Conservation (phyloP, 2,329 filamentous ascomycete species). For the Coniochaeta pulveracea region DNA sequence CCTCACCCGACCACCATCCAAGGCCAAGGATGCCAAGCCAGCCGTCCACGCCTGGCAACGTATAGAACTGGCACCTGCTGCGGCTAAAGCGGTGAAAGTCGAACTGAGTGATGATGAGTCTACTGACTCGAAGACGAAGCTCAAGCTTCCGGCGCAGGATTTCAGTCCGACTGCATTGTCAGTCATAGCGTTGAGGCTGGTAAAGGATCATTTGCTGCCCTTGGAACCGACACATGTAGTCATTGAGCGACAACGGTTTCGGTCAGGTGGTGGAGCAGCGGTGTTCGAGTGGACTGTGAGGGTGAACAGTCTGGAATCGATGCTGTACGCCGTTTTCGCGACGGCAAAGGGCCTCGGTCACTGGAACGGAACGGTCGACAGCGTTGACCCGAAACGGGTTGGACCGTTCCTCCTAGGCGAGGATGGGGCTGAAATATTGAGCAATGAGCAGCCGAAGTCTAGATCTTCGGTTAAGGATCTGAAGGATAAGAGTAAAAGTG, state of each 20-base stretch:
- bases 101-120: no score
- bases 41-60: constrained; percentile 15
- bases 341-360: constrained; percentile 35
- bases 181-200: constrained; percentile 18
- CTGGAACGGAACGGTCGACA: constrained; percentile 31
- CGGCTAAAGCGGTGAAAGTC: background rate
- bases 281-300: constrained; percentile 75
- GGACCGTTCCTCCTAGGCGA: constrained; percentile 40
- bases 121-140: background rate
- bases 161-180: constrained; percentile 24
- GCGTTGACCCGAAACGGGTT: constrained; percentile 43
- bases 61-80: constrained; percentile 8
- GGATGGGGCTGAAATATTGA: constrained; percentile 20
- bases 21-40: constrained; percentile 4
- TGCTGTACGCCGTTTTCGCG: constrained; percentile 61
- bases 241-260: constrained; percentile 52
- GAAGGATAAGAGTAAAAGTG: background rate
- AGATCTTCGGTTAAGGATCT: no score
- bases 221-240: constrained; percentile 57
- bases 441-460: no score
- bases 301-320: constrained; percentile 73
- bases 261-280: constrained; percentile 49
- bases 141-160: constrained; percentile 11
- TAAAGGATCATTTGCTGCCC: constrained; percentile 24
- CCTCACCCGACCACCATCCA: constrained; percentile 19